Percentiles rank a stretch among this genome's conserved stretches.
These are phyloP conservation scores for Danielia reshetovae DNA, from an alignment of 805 yeast species.

Conservation along the genomic window DNA sequence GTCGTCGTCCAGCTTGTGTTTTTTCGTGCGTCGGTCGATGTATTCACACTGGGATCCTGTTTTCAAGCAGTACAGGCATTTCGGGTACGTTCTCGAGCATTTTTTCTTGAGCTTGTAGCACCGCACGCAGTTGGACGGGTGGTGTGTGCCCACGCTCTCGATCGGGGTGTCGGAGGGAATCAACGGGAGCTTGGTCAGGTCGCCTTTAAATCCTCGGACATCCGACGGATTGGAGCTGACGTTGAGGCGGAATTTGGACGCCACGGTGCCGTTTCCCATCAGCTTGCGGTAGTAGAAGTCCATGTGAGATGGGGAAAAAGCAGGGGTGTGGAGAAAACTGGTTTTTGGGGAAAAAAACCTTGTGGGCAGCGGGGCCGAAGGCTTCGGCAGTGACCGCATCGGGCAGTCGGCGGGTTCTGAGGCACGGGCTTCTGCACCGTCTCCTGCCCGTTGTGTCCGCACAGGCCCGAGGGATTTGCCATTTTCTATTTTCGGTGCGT, in stretches of 20 bases:
- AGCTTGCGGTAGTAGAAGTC: constrained; percentile 34
- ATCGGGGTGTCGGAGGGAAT: constrained; percentile 4
- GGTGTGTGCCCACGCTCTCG: constrained; percentile 22
- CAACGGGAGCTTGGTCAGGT: background rate
- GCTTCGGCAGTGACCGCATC: background rate
- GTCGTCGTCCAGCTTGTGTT: constrained; percentile 10
- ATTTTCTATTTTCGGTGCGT: too few relatives aligned
- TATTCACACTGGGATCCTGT: constrained; percentile 36
- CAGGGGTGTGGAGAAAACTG: background rate
- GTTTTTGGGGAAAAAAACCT: background rate
- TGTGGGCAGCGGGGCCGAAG: background rate
- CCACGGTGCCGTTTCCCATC: constrained; percentile 37
- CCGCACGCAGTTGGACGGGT: constrained; percentile 35
- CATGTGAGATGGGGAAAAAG: constrained; percentile 18
- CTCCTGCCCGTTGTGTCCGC: background rate
- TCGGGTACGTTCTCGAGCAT: constrained; percentile 37
- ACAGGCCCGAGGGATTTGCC: too few relatives aligned
- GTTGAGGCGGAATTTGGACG: constrained; percentile 32
- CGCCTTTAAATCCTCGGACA: background rate
- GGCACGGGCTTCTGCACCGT: background rate
- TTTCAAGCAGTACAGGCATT: constrained; percentile 34
- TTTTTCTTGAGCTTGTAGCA: constrained; percentile 42
- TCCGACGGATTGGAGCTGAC: constrained; percentile 1
- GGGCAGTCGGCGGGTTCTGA: background rate
- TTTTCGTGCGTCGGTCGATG: constrained; percentile 27